Evolutionary conservation across 2,329 filamentous ascomycete species (phyloP).

Genomic region (Pseudophaeomoniella oleicola): DNA sequence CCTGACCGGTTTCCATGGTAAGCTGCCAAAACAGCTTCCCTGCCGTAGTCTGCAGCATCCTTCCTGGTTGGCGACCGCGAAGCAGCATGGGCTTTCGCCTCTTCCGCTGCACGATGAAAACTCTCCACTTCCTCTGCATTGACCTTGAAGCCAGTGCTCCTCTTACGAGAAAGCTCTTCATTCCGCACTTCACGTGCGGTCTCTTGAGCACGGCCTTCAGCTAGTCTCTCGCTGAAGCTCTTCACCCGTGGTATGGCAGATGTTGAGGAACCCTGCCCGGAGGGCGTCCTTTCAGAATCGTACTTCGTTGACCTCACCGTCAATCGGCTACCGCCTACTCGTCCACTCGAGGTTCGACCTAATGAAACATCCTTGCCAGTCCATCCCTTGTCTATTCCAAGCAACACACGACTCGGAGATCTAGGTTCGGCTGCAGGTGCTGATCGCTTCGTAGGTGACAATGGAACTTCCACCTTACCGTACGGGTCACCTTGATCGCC

Average conservation of each 20-base stretch:
- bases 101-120: slow-evolving; percentile 23
- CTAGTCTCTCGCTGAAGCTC: slow-evolving; percentile 75
- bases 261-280: neutral
- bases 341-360: slow-evolving; percentile 34
- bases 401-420: slow-evolving; percentile 63
- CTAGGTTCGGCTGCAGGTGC: slow-evolving; percentile 37
- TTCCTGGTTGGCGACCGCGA: slow-evolving; percentile 33
- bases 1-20: slow-evolving; percentile 8
- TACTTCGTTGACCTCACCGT: neutral
- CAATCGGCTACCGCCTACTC: neutral
- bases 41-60: slow-evolving; percentile 40
- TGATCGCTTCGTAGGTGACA: slow-evolving; percentile 48
- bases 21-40: slow-evolving; percentile 43
- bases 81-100: slow-evolving; percentile 11
- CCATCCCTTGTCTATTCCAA: slow-evolving; percentile 84
- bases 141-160: slow-evolving; percentile 27
- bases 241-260: slow-evolving; percentile 23
- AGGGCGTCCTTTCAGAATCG: neutral
- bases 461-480: slow-evolving; percentile 54
- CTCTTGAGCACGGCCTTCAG: slow-evolving; percentile 42
- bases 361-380: slow-evolving; percentile 71
- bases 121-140: slow-evolving; percentile 27
- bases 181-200: slow-evolving; percentile 22
- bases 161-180: slow-evolving; percentile 21
- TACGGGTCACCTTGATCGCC: neutral